Percentiles rank a stretch among this genome's conserved stretches.
Evolutionary conservation across 2,329 filamentous ascomycete species (phyloP).

Genomic region (Diplocarpon mali): DNA sequence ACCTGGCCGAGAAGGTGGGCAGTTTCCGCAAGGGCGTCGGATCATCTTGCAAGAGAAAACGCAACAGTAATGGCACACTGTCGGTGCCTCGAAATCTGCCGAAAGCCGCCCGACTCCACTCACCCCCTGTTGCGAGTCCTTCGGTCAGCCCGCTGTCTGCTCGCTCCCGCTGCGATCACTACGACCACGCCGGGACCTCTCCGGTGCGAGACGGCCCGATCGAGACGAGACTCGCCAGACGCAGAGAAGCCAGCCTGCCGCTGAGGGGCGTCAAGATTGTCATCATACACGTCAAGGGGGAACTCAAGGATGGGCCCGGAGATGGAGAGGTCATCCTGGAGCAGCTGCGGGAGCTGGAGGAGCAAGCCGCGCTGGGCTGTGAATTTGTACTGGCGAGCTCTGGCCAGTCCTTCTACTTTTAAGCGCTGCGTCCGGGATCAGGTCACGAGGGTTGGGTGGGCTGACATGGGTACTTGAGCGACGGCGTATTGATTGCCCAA

Average conservation of each 20-base stretch:
- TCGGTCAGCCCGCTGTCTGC: background rate
- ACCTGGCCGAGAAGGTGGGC: slow-evolving; percentile 43
- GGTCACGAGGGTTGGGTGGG: background rate
- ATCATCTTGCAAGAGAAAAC: slow-evolving; percentile 20
- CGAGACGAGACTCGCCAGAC: no score
- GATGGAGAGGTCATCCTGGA: slow-evolving; percentile 56
- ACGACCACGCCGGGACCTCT: no score
- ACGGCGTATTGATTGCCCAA: background rate
- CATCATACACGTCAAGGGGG: slow-evolving; percentile 91
- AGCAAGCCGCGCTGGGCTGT: slow-evolving; percentile 50
- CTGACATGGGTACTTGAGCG: background rate
- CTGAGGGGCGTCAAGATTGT: slow-evolving; percentile 69
- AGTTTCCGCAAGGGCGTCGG: background rate
- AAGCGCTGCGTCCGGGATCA: background rate
- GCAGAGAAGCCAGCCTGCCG: slow-evolving; percentile 3
- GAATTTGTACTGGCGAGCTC: slow-evolving; percentile 62
- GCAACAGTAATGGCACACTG: slow-evolving; percentile 20
- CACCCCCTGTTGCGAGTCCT: background rate
- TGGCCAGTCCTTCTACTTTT: slow-evolving; percentile 43
- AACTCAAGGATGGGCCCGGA: slow-evolving; percentile 56
- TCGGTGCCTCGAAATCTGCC: background rate
- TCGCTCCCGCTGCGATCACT: no score
- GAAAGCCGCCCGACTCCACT: background rate
- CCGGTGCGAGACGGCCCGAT: no score
- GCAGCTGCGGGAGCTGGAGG: slow-evolving; percentile 57